Evolutionary conservation across 768 basidiomycete species (phyloP), one percentile per base, ranked within the genome.

Genomic region (Leucocoprinus leucothites): DNA sequence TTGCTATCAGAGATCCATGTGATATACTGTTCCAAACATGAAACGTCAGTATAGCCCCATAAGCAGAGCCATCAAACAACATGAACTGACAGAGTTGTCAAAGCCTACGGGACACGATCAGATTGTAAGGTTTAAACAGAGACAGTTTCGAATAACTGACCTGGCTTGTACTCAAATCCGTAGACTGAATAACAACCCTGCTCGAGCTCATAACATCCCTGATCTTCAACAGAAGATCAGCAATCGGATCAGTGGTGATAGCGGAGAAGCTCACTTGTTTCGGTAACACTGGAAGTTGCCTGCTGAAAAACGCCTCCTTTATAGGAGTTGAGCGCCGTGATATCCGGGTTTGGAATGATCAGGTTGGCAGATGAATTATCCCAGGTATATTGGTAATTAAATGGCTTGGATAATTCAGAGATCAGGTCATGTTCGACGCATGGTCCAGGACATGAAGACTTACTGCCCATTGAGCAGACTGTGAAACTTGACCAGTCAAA

Each of bases 391-490:
- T 70, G 70, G 38, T 78, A 76, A 66, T 94, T 89, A 73, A 91
- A 91, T 0, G 93, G 92, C 85, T 87, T 59, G 16, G 42, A 57
- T 45, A 47, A 26, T 22, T 42, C 38, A n/a, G 14, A 38, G 9
- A n/a, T 51, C 13, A 52, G 48, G 47, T 26, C 43, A 42, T 56
- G 48, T 34, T 31, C 49, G 24, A 38, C 31, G 5, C 38, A 38
- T 35, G 44, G 52, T 51, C 44, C 52, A 40, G 25, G 18, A 58
- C 8, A 26, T 31, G 49, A 31, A 45, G 43, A 75, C 83, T 73
- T 67, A 89, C 87, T 41, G 74, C 86, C 84, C 85, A 89, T 65
- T 96, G 93, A 6, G 80, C 85, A 44, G 89, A 92, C 68, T 93
- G 91, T 5, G 92, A 94, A 16, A 94, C 91, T 60, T 83, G 74